Evolutionary conservation across 441 rosid species (phyloP), one percentile per base, ranked within the genome.

Genomic region (Manihot esculenta): DNA sequence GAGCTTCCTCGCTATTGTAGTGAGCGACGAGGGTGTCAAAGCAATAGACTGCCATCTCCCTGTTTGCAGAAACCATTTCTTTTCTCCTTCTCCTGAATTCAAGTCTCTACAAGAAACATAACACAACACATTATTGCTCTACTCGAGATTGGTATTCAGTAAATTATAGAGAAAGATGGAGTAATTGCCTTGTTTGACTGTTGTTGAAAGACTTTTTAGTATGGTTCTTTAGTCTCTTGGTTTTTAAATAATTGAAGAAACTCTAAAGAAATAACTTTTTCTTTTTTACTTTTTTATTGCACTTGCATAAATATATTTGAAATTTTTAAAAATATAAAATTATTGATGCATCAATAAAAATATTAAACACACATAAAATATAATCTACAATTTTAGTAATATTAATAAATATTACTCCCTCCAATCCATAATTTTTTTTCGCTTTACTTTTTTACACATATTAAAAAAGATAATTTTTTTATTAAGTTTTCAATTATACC

Each of bases 11-110:
- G 78, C 84, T 84, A 85, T 83, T 95, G 88, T 87, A 95, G 84
- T 95, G 92, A 83, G 97, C 87, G 69, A 95, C 84, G 58, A 95
- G 84, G 67, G 87, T 88, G 80, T 91, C 99, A 83, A 95, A 95
- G 84, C 99, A 95, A 79, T 87, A 95, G 12, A 91, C 98, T 8
- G 87, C 99, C 99, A 95, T 95, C 72, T 95, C 99, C 82, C 75
- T 84, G 69, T 88, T 95, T 24, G 99, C 99, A 72, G 92, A 83
- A 82, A 91, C 97, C 99, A 95, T 92, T 78, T 59, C 18, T 15
- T 65, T 49, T 51, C 33, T n/a, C 38, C 18, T 18, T 5, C 17
- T 14, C 15, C 12, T n/a, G 41, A 69, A 68, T 41, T 55, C 42
- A 15, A 59, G 8, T 10, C 17, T 13, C 2, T 56, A 2, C 2